Evolutionary conservation across 2,329 filamentous ascomycete species (phyloP), one percentile per base, ranked within the genome.

Genomic region (Epicoccum sorghinum): DNA sequence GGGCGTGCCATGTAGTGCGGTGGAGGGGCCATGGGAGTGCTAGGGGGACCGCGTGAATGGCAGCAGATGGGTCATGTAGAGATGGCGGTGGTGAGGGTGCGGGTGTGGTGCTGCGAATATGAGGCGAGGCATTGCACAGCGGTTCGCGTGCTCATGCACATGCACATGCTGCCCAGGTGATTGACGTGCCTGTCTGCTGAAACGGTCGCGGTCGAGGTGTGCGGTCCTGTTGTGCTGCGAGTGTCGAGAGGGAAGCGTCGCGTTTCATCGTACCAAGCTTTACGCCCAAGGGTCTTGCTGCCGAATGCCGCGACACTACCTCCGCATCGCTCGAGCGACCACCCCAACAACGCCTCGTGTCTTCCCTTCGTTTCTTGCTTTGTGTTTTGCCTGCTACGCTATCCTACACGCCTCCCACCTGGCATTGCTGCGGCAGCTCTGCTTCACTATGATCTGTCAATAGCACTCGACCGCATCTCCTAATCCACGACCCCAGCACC

Each of bases 1-100:
- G 91, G 91, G 2, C 80, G 84, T 61, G 83, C 83, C 66, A 86
- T 85, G 73, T 86, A 82, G 18, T 18, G 18, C 18, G 18, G 18
- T 18, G 18, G 18, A 18, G 18, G 18, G 18, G 18, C 18, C 18
- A 18, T 18, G 18, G 3, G 18, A 18, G 18, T 18, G 18, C 18
- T 18, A 18, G 18, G 18, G 18, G 18, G 18, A 18, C 18, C 18
- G 8, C 9, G 23, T n/a, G 25, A 9, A 29, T 7, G 12, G 12
- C 18, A 8, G 36, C 22, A 18, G 14, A 38, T 5, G 22, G 23
- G 23, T 5, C 7, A 22, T 22, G n/a, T 22, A 8, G 14, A 24
- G 12, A 14, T 9, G n/a, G 45, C 27, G 18, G 25, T 29, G 27
- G 27, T 29, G 9, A 18, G n/a, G 27, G 24, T 29, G 9, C 9